Conservation (phyloP, 139 green algal species). For the Picochlorum sp. region DNA sequence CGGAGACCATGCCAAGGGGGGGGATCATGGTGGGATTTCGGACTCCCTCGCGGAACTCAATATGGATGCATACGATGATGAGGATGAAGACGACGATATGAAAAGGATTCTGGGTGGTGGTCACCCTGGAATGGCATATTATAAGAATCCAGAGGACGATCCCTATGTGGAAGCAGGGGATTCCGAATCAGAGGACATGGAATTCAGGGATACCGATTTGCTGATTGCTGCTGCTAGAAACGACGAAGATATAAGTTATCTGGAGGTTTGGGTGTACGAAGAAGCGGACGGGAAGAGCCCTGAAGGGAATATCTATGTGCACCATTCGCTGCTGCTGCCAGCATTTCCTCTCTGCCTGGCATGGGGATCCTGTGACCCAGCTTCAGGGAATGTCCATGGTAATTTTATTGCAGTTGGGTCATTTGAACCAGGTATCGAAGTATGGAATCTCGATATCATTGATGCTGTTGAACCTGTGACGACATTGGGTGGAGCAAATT, state of each 20-base stretch:
- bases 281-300: slow-evolving; percentile 41
- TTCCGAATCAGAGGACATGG: slow-evolving; percentile 48
- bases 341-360: slow-evolving; percentile 84
- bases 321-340: slow-evolving; percentile 92
- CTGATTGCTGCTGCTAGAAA: slow-evolving; percentile 81
- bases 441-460: slow-evolving; percentile 91
- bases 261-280: slow-evolving; percentile 97
- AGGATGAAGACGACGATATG: slow-evolving; percentile 35
- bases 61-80: slow-evolving; percentile 92
- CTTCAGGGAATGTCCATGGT: background rate
- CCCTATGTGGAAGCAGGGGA: slow-evolving; percentile 21
- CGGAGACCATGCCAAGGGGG: background rate
- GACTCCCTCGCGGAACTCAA: slow-evolving; percentile 73
- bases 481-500: slow-evolving; percentile 64
- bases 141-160: slow-evolving; percentile 27
- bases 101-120: slow-evolving; percentile 16
- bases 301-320: slow-evolving; percentile 82
- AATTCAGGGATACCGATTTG: slow-evolving; percentile 63
- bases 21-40: background rate
- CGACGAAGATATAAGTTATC: slow-evolving; percentile 86
- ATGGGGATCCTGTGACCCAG: slow-evolving; percentile 74
- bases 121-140: slow-evolving; percentile 38
- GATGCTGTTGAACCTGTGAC: slow-evolving; percentile 76
- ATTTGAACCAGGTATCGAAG: slow-evolving; percentile 90
- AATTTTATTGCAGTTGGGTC: slow-evolving; percentile 85